A percentile compares a stretch with the other conserved stretches of the same genome.
Evolutionary conservation across 1,284 basidiomycete genomes (phyloP).

Genomic region (Anthracocystis walkeri): DNA sequence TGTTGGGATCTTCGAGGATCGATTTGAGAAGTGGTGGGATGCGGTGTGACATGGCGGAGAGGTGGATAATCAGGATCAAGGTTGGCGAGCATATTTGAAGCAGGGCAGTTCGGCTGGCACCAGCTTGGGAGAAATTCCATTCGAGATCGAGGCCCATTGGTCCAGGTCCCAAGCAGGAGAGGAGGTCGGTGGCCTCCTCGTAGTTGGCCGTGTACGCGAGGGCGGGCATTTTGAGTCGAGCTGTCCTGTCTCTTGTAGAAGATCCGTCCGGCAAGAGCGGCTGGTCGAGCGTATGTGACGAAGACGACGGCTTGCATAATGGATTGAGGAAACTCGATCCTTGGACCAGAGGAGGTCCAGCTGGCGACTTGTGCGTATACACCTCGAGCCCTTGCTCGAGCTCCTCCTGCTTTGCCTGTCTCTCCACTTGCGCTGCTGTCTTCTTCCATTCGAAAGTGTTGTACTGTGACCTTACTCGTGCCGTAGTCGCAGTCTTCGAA

Average conservation of each 20-base stretch:
- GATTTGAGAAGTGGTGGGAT: slow-evolving; percentile 25
- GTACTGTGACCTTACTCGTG: background rate
- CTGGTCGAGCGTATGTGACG: slow-evolving; percentile 12
- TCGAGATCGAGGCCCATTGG: slow-evolving; percentile 60
- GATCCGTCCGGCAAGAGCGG: background rate
- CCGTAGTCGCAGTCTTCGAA: background rate
- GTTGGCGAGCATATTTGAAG: slow-evolving; percentile 49
- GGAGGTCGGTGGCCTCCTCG: slow-evolving; percentile 36
- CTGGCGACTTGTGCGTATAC: slow-evolving; percentile 26
- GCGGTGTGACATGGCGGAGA: slow-evolving; percentile 43
- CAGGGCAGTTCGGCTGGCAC: slow-evolving; percentile 37
- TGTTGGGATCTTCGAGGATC: slow-evolving; percentile 41
- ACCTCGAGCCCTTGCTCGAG: slow-evolving; percentile 29
- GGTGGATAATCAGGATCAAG: slow-evolving; percentile 51
- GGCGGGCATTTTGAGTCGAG: slow-evolving; percentile 24
- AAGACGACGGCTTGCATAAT: slow-evolving; percentile 14
- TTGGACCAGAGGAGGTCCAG: slow-evolving; percentile 14
- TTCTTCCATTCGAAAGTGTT: background rate
- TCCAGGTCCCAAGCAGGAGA: slow-evolving; percentile 31
- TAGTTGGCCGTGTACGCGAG: slow-evolving; percentile 39
- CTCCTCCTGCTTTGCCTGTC: slow-evolving; percentile 17
- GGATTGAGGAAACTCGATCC: slow-evolving; percentile 21
- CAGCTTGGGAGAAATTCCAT: slow-evolving; percentile 45
- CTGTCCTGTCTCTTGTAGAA: background rate
- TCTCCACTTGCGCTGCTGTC: slow-evolving; percentile 13